Evolutionary conservation across 2,329 filamentous ascomycete species (phyloP).

Genomic region (Venturia effusa): DNA sequence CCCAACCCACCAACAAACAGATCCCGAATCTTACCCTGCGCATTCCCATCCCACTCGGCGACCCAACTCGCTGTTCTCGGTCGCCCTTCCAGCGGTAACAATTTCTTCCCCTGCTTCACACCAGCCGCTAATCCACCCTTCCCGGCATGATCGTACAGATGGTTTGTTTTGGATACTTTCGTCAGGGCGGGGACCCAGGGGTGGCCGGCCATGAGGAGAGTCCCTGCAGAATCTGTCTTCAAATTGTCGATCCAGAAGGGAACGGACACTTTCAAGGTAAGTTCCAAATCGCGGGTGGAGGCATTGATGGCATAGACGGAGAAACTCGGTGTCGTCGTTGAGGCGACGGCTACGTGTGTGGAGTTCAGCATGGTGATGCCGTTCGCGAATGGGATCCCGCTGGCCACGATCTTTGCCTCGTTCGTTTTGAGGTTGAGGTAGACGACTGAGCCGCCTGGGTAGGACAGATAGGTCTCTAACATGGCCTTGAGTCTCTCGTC

Average conservation of each 20-base stretch:
- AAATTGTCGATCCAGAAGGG: constrained; percentile 31
- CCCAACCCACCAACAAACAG: constrained; percentile 23
- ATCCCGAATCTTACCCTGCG: constrained; percentile 19
- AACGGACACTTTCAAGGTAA: constrained; percentile 16
- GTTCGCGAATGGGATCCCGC: constrained; percentile 29
- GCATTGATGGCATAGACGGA: constrained; percentile 23
- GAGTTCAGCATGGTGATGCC: constrained; percentile 28
- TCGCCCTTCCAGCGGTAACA: constrained; percentile 15
- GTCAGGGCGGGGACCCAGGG: constrained; percentile 24
- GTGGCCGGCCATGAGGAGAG: constrained; percentile 32
- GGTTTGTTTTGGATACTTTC: constrained; percentile 16
- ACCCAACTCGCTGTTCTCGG: constrained; percentile 25
- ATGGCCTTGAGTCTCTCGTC: constrained; percentile 20
- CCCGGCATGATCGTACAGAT: constrained; percentile 14
- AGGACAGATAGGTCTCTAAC: constrained; percentile 28
- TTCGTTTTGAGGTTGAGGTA: constrained; percentile 21
- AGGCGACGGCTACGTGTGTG: constrained; percentile 28
- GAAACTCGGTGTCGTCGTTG: constrained; percentile 23
- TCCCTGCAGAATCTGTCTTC: constrained; percentile 25
- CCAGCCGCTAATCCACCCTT: not conserved
- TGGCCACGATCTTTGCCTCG: constrained; percentile 18
- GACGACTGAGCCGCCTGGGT: constrained; percentile 27
- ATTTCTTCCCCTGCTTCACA: not conserved
- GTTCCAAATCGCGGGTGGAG: constrained; percentile 14
- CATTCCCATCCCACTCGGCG: constrained; percentile 29